Evolutionary conservation across 208 protist species (phyloP).

Genomic region (Lotmaria passim): DNA sequence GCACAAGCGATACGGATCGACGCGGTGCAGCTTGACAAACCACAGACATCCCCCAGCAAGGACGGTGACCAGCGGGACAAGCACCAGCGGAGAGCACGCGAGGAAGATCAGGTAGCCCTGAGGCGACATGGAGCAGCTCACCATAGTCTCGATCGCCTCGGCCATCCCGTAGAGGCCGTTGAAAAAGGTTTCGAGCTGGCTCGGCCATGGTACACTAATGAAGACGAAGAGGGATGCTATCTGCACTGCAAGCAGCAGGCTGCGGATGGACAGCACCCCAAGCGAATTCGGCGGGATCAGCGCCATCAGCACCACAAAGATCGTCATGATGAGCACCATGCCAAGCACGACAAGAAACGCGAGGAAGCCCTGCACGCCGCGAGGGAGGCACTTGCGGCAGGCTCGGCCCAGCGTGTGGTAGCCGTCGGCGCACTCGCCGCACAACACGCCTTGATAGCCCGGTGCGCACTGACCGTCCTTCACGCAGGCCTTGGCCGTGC

Average conservation of each 20-base stretch:
- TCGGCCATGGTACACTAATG: conserved; percentile 24
- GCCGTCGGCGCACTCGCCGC: conserved; percentile 24
- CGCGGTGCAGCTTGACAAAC: conserved; percentile 15
- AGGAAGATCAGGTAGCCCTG: conserved; percentile 11
- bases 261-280: conserved; percentile 27
- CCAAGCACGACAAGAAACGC: conserved; percentile 17
- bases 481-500: conserved; percentile 30
- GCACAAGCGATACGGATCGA: conserved; percentile 13
- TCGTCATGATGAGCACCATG: conserved; percentile 14
- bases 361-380: conserved; percentile 28
- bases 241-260: conserved; percentile 32
- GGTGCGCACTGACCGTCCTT: conserved; percentile 35
- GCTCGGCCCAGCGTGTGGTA: conserved; percentile 25
- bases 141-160: conserved; percentile 17
- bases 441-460: conserved; percentile 42
- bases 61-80: conserved; percentile 22
- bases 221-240: conserved; percentile 25
- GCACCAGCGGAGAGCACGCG: conserved; percentile 18
- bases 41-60: conserved; percentile 17
- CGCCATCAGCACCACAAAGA: conserved; percentile 20
- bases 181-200: conserved; percentile 19
- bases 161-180: conserved; percentile 22
- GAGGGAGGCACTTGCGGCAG: conserved; percentile 33
- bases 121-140: conserved; percentile 18
- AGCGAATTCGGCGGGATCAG: conserved; percentile 15